Conservation (phyloP, 1,139 yeast species). For the Yamadazyma trypodendri region DNA sequence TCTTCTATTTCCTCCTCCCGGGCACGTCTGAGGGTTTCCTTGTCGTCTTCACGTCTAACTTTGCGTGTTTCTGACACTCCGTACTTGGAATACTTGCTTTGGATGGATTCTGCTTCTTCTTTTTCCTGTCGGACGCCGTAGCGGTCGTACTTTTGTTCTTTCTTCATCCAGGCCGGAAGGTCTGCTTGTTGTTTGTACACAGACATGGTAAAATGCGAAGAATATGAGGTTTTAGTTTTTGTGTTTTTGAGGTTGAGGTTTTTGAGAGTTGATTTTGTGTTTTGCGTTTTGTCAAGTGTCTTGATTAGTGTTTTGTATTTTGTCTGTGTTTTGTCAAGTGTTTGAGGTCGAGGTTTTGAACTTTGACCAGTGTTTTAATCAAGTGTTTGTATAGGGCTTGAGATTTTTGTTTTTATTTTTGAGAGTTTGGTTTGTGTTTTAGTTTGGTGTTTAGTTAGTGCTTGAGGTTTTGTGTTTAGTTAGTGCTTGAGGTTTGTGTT, state of each 20-base stretch:
- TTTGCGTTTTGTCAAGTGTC: too few relatives aligned
- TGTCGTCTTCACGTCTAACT: conserved; percentile 7
- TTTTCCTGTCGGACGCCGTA: conserved; percentile 24
- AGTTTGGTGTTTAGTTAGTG: too few relatives aligned
- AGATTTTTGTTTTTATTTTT: too few relatives aligned
- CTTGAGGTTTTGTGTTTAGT: too few relatives aligned
- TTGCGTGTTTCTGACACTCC: conserved; percentile 14
- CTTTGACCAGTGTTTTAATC: too few relatives aligned
- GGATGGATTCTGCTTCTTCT: not conserved
- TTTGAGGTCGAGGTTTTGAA: too few relatives aligned
- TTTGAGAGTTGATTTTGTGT: not conserved
- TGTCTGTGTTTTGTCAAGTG: too few relatives aligned
- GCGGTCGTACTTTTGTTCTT: conserved; percentile 38
- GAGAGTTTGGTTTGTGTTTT: too few relatives aligned
- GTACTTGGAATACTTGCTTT: conserved; percentile 33
- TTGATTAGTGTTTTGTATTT: too few relatives aligned
- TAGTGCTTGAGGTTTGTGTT: too few relatives aligned
- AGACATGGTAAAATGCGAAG: conserved; percentile 24
- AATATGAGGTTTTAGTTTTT: too few relatives aligned
- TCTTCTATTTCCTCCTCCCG: conserved; percentile 8
- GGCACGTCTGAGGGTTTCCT: conserved; percentile 3
- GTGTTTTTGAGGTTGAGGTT: not conserved
- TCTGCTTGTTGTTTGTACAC: conserved; percentile 26
- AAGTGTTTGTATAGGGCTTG: too few relatives aligned
- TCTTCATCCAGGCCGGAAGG: conserved; percentile 44